A percentile compares a stretch with the other conserved stretches of the same genome.
These are phyloP conservation scores for Penicillium hesseltinei DNA, from an alignment of 2,329 filamentous ascomycete species.

Conservation along the genomic window DNA sequence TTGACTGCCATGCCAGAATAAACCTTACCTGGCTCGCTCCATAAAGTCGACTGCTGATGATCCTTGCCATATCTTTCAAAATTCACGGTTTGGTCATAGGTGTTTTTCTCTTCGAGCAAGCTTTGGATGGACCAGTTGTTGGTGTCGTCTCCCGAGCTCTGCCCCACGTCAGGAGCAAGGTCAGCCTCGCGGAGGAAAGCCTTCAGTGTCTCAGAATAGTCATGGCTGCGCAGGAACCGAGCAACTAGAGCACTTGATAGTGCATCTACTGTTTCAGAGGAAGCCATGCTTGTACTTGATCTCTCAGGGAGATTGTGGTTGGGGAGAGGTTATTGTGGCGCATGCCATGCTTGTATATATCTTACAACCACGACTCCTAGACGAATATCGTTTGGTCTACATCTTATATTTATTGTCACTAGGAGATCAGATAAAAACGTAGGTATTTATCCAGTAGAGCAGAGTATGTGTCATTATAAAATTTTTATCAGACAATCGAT, in stretches of 20 bases:
- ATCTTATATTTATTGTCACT: neutral
- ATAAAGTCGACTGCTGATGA: constrained; percentile 43
- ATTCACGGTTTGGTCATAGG: constrained; percentile 54
- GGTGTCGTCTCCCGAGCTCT: constrained; percentile 28
- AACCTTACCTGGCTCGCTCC: constrained; percentile 48
- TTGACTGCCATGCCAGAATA: neutral
- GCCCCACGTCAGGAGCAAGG: constrained; percentile 52
- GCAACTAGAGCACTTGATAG: constrained; percentile 41
- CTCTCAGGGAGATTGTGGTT: neutral
- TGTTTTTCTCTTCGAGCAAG: constrained; percentile 60
- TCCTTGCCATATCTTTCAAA: constrained; percentile 56
- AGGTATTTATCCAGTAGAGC: neutral
- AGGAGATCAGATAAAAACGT: neutral
- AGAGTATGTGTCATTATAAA: constrained; percentile 15
- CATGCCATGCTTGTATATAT: neutral
- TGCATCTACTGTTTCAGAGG: constrained; percentile 19
- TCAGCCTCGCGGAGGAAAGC: constrained; percentile 59
- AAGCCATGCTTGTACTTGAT: constrained; percentile 12
- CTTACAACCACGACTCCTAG: neutral
- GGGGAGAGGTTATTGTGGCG: neutral
- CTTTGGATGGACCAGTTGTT: constrained; percentile 57
- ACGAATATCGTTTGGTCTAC: neutral
- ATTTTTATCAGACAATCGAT: constrained; percentile 10
- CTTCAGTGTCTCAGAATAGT: constrained; percentile 52
- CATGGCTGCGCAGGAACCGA: constrained; percentile 44